phyloP scores from a whole-genome alignment of 2,329 filamentous ascomycete genomes.

The Colletotrichum godetiae region DNA sequence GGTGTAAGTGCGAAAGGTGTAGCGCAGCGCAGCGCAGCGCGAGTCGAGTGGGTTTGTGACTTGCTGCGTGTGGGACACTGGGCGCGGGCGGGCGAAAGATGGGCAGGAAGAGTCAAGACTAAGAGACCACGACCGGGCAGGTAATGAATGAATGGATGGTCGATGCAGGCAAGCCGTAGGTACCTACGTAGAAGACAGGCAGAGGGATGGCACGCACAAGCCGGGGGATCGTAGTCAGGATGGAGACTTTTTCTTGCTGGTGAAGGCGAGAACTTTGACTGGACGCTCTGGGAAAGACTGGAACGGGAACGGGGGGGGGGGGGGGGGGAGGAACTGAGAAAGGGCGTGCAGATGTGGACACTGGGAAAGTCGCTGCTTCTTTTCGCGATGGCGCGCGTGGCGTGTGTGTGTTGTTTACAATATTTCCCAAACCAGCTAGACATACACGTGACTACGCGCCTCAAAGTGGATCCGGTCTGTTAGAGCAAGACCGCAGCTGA shows the following conservation, averaged over 20 bases:
- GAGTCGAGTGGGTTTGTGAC: neutral
- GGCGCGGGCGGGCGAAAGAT: neutral
- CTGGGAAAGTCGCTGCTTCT: neutral
- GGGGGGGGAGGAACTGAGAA: neutral
- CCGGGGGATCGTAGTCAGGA: slow-evolving; percentile 26
- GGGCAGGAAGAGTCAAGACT: neutral
- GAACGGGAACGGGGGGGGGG: too few species aligned
- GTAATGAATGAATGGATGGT: slow-evolving; percentile 8
- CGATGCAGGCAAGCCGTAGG: slow-evolving; percentile 2
- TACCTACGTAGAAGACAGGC: slow-evolving; percentile 16
- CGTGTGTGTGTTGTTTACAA: slow-evolving; percentile 37
- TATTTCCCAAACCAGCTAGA: slow-evolving; percentile 27
- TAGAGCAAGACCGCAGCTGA: slow-evolving; percentile 12
- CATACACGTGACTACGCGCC: slow-evolving; percentile 33
- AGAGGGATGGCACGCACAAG: slow-evolving; percentile 23
- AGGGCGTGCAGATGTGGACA: slow-evolving; percentile 12
- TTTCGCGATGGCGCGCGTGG: slow-evolving; percentile 35
- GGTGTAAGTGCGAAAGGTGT: slow-evolving; percentile 26
- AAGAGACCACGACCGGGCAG: neutral
- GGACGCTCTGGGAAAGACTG: slow-evolving; percentile 24
- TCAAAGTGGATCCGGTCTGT: neutral
- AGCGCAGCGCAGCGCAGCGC: slow-evolving; percentile 21
- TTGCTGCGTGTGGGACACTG: slow-evolving; percentile 1
- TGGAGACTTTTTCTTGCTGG: slow-evolving; percentile 16
- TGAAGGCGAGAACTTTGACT: slow-evolving; percentile 11